These are phyloP conservation scores for Penicillium bialowiezense DNA, from an alignment of 495 filamentous ascomycete genomes.

Conservation along the genomic window DNA sequence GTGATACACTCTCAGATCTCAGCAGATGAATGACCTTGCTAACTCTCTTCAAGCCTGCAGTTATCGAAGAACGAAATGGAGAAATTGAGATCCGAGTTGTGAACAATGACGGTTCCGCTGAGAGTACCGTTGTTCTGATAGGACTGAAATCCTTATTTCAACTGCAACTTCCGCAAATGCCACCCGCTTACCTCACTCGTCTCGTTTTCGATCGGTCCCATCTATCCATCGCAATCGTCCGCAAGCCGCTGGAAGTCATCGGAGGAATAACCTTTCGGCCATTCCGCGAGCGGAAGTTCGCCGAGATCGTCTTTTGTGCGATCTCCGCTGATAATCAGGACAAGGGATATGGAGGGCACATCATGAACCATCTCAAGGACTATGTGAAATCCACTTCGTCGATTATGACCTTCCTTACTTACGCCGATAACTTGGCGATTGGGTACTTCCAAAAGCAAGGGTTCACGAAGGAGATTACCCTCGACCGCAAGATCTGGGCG, in stretches of 20 bases:
- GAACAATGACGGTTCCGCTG: slow-evolving; percentile 87
- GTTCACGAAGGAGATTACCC: slow-evolving; percentile 96
- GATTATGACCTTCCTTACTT: slow-evolving; percentile 98
- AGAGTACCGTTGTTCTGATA: slow-evolving; percentile 90
- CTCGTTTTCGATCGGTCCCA: slow-evolving; percentile 97
- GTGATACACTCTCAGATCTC: too few species aligned
- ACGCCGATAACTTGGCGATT: slow-evolving; percentile 98
- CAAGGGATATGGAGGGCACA: slow-evolving; percentile 95
- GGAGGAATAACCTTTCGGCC: slow-evolving; percentile 96
- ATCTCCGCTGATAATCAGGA: slow-evolving; percentile 98
- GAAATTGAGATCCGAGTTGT: slow-evolving; percentile 98
- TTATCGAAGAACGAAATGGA: slow-evolving; percentile 88
- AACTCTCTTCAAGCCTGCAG: slow-evolving; percentile 61
- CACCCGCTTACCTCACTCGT: slow-evolving; percentile 95
- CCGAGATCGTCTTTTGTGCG: slow-evolving; percentile 98
- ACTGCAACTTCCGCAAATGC: slow-evolving; percentile 98
- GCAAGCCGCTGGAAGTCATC: slow-evolving; percentile 91
- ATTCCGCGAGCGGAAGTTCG: slow-evolving; percentile 88
- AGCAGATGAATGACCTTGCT: too few species aligned
- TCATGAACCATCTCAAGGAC: slow-evolving; percentile 98
- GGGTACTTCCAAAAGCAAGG: slow-evolving; percentile 99
- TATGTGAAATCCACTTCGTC: slow-evolving; percentile 96
- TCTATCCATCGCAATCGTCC: slow-evolving; percentile 93
- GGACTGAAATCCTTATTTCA: slow-evolving; percentile 98
- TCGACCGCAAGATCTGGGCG: slow-evolving; percentile 92